Evolutionary conservation across 352 stramenopile genomes (phyloP).

Genomic region (Globisporangium cylindrosporum): DNA sequence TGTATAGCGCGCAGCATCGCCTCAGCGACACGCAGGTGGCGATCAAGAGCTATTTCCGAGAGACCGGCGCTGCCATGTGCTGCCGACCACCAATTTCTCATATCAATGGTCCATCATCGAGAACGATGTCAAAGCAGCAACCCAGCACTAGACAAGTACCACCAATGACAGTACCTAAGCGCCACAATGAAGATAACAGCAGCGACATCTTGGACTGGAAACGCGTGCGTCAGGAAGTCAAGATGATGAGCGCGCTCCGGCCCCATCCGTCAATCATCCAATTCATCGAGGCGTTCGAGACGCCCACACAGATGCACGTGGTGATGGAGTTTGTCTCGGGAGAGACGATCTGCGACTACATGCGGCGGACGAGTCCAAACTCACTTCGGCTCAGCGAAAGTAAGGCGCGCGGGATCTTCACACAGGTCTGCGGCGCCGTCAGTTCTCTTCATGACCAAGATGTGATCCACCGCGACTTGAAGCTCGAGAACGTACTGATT

Average conservation of each 20-base stretch:
- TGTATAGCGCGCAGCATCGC: conserved; percentile 42
- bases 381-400: conserved; percentile 31
- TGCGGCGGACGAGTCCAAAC: conserved; percentile 25
- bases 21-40: conserved; percentile 41
- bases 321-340: conserved; percentile 51
- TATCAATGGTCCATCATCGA: no score
- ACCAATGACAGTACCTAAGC: neutral
- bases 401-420: conserved; percentile 39
- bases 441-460: conserved; percentile 44
- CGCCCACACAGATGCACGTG: conserved; percentile 47
- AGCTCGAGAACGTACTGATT: conserved; percentile 74
- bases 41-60: conserved; percentile 64
- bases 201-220: conserved; percentile 53
- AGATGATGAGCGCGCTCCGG: conserved; percentile 36
- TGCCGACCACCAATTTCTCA: conserved; percentile 17
- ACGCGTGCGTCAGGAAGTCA: conserved; percentile 53
- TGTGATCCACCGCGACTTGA: conserved; percentile 72
- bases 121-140: neutral
- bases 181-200: neutral
- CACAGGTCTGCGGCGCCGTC: conserved; percentile 34
- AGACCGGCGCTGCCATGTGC: conserved; percentile 34
- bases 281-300: conserved; percentile 64
- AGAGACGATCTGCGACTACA: conserved; percentile 41
- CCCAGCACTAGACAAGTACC: neutral
- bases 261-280: conserved; percentile 42